Base-by-base conservation (phyloP, 2,329 filamentous ascomycete species). In the Aspergillus sp. region DNA sequence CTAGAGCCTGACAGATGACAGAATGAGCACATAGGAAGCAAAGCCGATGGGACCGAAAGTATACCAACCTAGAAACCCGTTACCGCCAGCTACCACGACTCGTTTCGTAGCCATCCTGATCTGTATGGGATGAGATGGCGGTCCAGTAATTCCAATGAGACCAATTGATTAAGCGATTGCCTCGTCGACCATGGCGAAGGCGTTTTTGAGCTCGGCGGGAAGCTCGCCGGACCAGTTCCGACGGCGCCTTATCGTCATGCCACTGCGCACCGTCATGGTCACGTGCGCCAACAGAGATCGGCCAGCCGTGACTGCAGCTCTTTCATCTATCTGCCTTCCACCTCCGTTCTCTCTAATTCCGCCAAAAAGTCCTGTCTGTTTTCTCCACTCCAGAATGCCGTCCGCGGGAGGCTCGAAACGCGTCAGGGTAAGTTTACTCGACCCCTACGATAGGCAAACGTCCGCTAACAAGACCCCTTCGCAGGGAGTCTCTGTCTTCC, bases 1-100 rank as follows among this genome's bases (percentile, higher is more conserved):
- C 93, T 83, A 20, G 81, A 84, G 43, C 85, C 85, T 84, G 50
- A 13, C 50, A 47, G 45, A 54, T 47, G 44, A 56, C 40, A 60
- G 58, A 53, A 32, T 44, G 16, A 29, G 11, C 45, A 44, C 25
- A 32, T 32, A 6, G 25, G 5, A 10, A 45, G 14, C 21, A 19
- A 47, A 10, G 10, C 21, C 13, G 29, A 11, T 23, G 34, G 45
- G 21, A 38, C 16, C 13, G 32, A 13, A 17, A 32, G 47, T 53
- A 55, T 50, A 80, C 68, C 25, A 67, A 74, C 91, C 91, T 21
- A 99, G 76, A 70, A 97, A 99, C 31, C 94, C 93, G 72, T 90
- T 97, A 54, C 93, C 93, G 61, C 94, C 94, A 61, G 89, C 95
- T 50, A 99, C 91, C 40, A 97, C 86, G 41, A 99, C 79, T 73